These are phyloP conservation scores for Babesia ovata DNA, from an alignment of 169 alveolate genomes.

Conservation along the genomic window DNA sequence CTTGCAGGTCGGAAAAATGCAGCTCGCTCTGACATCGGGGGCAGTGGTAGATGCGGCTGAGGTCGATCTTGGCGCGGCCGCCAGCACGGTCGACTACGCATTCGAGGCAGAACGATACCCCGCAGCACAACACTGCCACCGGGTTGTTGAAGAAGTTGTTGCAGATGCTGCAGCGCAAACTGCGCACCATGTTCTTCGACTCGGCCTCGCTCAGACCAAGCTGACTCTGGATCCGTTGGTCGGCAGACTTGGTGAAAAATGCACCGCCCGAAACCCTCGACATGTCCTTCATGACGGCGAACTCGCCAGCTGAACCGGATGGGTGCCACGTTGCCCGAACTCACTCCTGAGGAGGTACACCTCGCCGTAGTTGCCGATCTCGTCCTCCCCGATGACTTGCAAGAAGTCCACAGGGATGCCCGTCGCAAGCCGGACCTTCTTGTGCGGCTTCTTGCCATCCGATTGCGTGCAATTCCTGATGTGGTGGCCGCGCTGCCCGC, in stretches of 20 bases:
- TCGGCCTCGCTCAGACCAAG: conserved; percentile 74
- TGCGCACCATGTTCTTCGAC: conserved; percentile 60
- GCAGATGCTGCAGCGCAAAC: conserved; percentile 78
- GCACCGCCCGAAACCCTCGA: conserved; percentile 85
- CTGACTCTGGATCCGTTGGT: conserved; percentile 78
- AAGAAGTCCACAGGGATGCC: conserved; percentile 85
- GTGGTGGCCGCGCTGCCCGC: conserved; percentile 86
- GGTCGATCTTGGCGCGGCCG: conserved; percentile 27
- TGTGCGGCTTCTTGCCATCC: conserved; percentile 76
- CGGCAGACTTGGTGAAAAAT: conserved; percentile 82
- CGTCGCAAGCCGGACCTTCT: conserved; percentile 84
- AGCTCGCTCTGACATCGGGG: conserved; percentile 44
- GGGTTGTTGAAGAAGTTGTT: conserved; percentile 79
- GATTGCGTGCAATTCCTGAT: conserved; percentile 78
- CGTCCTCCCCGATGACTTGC: conserved; percentile 76
- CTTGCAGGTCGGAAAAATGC: conserved; percentile 45
- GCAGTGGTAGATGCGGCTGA: conserved; percentile 46
- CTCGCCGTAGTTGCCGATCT: conserved; percentile 79
- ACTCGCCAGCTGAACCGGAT: conserved; percentile 76
- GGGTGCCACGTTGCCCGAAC: neutral
- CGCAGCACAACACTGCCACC: conserved; percentile 82
- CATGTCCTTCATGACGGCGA: conserved; percentile 83
- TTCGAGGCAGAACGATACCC: conserved; percentile 82
- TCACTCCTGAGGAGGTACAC: conserved; percentile 72
- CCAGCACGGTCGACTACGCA: conserved; percentile 67